Conservation (phyloP, 148 eudicot species). For the Chenopodium berlandieri region DNA sequence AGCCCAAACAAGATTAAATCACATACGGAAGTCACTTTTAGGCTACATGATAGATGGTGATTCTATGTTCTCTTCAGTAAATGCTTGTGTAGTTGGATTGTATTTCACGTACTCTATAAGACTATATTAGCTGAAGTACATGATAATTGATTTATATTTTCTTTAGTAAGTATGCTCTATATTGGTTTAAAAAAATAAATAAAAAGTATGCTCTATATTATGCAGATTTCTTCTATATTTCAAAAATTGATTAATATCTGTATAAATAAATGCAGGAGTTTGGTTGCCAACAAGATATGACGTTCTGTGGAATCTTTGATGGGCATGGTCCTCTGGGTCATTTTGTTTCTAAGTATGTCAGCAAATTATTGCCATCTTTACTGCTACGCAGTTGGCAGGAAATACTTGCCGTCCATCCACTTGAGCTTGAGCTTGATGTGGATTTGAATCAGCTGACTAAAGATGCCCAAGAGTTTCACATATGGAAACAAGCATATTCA, state of each 20-base stretch:
- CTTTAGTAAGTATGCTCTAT: not conserved
- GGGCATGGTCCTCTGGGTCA: conserved; percentile 99
- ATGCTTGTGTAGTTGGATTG: not conserved
- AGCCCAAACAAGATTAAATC: not conserved
- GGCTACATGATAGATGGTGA: not conserved
- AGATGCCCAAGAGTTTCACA: conserved; percentile 24
- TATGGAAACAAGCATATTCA: conserved; percentile 67
- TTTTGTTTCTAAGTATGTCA: conserved; percentile 65
- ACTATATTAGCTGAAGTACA: not conserved
- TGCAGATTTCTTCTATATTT: not conserved
- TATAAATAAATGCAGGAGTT: conserved; percentile 49
- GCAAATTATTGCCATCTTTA: conserved; percentile 59
- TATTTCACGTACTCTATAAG: not conserved
- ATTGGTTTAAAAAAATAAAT: not conserved
- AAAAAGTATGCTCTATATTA: not conserved
- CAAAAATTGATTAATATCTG: not conserved
- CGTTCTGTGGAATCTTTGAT: conserved; percentile 85
- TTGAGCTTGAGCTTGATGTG: conserved; percentile 20
- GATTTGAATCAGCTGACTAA: conserved; percentile 14
- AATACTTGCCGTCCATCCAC: conserved; percentile 37
- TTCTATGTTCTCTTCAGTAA: not conserved
- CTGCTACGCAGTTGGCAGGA: conserved; percentile 77
- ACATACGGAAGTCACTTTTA: not conserved
- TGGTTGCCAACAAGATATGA: conserved; percentile 76
- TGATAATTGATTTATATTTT: not conserved